These are phyloP conservation scores for Rhodotorula sp. DNA, from an alignment of 1,284 basidiomycete species.

Conservation along the genomic window DNA sequence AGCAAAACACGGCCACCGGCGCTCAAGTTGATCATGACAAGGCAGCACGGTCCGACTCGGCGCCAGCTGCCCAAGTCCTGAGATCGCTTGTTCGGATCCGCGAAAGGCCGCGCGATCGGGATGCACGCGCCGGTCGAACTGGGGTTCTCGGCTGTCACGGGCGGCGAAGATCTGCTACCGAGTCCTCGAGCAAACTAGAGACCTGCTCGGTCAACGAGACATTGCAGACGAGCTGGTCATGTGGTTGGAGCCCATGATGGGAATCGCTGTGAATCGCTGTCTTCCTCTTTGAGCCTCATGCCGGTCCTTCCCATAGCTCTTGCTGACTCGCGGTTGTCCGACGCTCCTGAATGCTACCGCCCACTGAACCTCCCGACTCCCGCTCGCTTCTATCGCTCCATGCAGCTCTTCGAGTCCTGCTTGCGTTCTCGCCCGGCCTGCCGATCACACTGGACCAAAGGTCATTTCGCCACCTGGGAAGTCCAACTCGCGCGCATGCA, in stretches of 20 bases:
- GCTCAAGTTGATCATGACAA: no score
- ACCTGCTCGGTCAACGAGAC: background rate
- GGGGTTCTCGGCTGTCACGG: background rate
- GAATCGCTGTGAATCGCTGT: no score
- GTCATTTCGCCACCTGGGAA: conserved; percentile 1
- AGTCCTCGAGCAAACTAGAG: background rate
- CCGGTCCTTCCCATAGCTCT: background rate
- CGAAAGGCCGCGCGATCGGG: background rate
- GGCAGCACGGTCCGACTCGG: background rate
- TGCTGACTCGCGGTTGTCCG: background rate
- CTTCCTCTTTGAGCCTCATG: background rate
- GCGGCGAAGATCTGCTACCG: background rate
- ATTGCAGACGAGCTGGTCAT: background rate
- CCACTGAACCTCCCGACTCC: conserved; percentile 13
- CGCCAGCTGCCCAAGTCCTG: background rate
- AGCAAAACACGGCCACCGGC: no score
- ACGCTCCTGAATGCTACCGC: conserved; percentile 4
- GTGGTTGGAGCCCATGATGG: conserved; percentile 18
- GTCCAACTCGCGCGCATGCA: conserved; percentile 7
- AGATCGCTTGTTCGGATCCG: background rate
- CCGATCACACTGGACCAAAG: conserved; percentile 12
- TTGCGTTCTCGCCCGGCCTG: background rate
- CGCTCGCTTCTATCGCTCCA: conserved; percentile 3
- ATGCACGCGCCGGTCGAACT: conserved; percentile 15
- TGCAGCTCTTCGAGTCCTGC: background rate